Conservation (phyloP, 1,284 basidiomycete species). For the Apiotrichum montevideense region DNA sequence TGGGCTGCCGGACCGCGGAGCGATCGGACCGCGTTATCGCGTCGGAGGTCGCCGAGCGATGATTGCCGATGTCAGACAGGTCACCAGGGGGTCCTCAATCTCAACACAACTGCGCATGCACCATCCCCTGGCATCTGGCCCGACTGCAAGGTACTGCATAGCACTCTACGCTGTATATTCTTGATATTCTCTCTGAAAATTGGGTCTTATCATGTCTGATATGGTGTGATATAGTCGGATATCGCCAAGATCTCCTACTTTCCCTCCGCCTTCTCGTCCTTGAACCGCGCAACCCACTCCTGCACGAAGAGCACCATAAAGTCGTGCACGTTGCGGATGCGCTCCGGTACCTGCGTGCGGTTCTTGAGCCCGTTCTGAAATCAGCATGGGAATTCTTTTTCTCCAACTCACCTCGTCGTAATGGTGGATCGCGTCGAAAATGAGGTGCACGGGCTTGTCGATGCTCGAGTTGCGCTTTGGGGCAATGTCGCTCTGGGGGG, state of each 20-base stretch:
- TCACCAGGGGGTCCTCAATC: no score
- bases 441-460: slow-evolving; percentile 75
- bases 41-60: no score
- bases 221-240: no score
- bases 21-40: no score
- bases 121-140: no score
- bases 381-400: slow-evolving; percentile 1
- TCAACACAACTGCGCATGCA: no score
- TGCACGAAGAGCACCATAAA: slow-evolving; percentile 75
- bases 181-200: no score
- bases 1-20: no score
- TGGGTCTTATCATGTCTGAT: no score
- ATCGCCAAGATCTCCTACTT: not conserved
- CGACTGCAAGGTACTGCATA: no score
- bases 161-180: no score
- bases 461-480: slow-evolving; percentile 63
- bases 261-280: slow-evolving; percentile 22
- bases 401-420: slow-evolving; percentile 57
- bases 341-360: slow-evolving; percentile 61
- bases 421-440: slow-evolving; percentile 83
- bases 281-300: slow-evolving; percentile 69
- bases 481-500: slow-evolving; percentile 77
- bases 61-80: no score
- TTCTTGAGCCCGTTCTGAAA: slow-evolving; percentile 64
- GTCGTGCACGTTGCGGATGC: slow-evolving; percentile 73